phyloP scores from a whole-genome alignment of 2,329 filamentous ascomycete genomes.

The Penicillium sp. region DNA sequence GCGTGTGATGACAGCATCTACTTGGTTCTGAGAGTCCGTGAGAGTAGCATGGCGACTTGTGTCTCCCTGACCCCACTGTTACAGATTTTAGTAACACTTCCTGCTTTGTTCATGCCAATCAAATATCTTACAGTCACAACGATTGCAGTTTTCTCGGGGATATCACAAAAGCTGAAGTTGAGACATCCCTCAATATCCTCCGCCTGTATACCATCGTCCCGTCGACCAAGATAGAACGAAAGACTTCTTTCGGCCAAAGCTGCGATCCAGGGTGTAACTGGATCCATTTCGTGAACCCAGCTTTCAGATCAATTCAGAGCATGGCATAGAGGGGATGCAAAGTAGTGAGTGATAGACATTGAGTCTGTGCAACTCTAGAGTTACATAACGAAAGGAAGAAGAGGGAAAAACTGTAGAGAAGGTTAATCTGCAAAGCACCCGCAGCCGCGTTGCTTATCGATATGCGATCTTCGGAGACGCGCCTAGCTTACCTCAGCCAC shows the following conservation, averaged over 20 bases:
- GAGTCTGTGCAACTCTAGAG: background rate
- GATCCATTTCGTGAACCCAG: slow-evolving; percentile 26
- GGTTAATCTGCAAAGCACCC: background rate
- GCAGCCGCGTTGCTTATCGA: slow-evolving; percentile 7
- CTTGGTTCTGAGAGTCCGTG: slow-evolving; percentile 37
- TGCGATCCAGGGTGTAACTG: slow-evolving; percentile 26
- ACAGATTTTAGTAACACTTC: background rate
- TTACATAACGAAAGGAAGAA: background rate
- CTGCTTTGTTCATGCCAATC: background rate
- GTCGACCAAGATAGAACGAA: slow-evolving; percentile 17
- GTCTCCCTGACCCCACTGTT: slow-evolving; percentile 30
- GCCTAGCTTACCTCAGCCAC: slow-evolving; percentile 22
- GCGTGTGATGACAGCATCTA: slow-evolving; percentile 34
- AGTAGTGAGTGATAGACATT: background rate
- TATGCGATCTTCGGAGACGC: slow-evolving; percentile 6
- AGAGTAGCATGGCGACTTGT: slow-evolving; percentile 25
- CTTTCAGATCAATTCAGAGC: background rate
- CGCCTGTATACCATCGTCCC: slow-evolving; percentile 13
- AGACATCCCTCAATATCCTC: slow-evolving; percentile 39
- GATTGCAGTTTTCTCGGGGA: slow-evolving; percentile 19
- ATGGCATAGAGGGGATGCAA: background rate
- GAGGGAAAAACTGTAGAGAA: background rate
- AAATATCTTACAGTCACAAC: slow-evolving; percentile 18
- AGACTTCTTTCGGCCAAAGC: slow-evolving; percentile 27
- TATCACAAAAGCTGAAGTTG: slow-evolving; percentile 25